Conservation (phyloP, 2,329 filamentous ascomycete species). For the Aspergillus sp. region DNA sequence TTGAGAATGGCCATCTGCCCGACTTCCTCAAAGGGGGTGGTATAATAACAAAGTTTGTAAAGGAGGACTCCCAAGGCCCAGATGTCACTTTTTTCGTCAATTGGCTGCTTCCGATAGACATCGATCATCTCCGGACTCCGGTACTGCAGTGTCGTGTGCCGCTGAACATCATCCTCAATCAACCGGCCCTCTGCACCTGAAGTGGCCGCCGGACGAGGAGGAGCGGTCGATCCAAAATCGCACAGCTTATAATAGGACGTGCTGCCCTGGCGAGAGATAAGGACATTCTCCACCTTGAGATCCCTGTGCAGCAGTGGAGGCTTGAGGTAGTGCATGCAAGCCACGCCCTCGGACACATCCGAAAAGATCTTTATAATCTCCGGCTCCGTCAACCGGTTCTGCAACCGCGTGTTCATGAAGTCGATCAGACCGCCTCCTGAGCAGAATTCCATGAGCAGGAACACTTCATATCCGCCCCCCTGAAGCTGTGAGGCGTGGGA, state of each 20-base stretch:
- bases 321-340: constrained; percentile 98
- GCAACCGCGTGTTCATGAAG: constrained; percentile 98
- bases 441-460: constrained; percentile 97
- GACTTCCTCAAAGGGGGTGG: constrained; percentile 95
- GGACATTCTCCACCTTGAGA: constrained; percentile 95
- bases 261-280: constrained; percentile 69
- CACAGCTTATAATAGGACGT: constrained; percentile 86
- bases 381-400: constrained; percentile 93
- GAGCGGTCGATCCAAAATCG: constrained; percentile 91
- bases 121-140: constrained; percentile 98
- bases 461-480: constrained; percentile 94
- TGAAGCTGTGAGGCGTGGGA: constrained; percentile 93
- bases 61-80: constrained; percentile 93
- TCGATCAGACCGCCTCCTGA: constrained; percentile 93
- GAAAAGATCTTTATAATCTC: constrained; percentile 97
- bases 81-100: constrained; percentile 98
- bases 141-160: constrained; percentile 95
- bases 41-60: constrained; percentile 99
- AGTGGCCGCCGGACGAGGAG: constrained; percentile 76
- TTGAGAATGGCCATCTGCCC: constrained; percentile 97
- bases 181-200: constrained; percentile 83
- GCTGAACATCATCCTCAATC: constrained; percentile 95
- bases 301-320: constrained; percentile 89
- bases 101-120: constrained; percentile 91
- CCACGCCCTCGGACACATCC: constrained; percentile 91